phyloP scores from a whole-genome alignment of 176 grass and related monocot genomes.

The Ananas comosus region DNA sequence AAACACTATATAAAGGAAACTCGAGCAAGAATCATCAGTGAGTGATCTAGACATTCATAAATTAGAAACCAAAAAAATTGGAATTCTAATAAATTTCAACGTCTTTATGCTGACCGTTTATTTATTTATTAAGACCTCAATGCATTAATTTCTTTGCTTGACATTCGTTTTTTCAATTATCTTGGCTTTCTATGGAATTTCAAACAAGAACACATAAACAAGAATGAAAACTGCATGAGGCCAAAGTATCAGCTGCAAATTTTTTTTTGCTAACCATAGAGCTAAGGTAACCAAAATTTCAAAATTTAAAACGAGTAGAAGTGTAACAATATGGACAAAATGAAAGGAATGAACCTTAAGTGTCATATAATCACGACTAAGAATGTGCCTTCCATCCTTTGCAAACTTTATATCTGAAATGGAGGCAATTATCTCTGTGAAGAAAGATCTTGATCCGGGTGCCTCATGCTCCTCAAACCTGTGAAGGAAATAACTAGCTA shows the following conservation, averaged over 20 bases:
- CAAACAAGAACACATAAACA: background rate
- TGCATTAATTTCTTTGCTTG: too few species aligned
- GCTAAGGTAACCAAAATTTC: background rate
- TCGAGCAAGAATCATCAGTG: background rate
- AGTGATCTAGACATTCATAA: background rate
- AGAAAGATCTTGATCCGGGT: slow-evolving; percentile 74
- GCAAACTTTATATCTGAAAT: slow-evolving; percentile 87
- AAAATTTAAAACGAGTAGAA: background rate
- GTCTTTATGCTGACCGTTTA: too few species aligned
- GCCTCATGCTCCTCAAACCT: slow-evolving; percentile 89
- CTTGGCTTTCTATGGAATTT: background rate
- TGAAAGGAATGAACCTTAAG: slow-evolving; percentile 48
- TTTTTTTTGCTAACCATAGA: background rate
- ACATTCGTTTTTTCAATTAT: background rate
- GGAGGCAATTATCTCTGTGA: slow-evolving; percentile 91
- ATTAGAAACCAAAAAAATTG: slow-evolving; percentile 9
- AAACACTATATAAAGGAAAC: background rate
- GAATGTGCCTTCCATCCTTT: slow-evolving; percentile 73
- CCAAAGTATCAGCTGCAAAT: background rate
- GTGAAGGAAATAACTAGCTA: slow-evolving; percentile 17
- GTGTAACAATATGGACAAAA: background rate
- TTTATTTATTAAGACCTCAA: too few species aligned
- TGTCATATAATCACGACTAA: slow-evolving; percentile 97
- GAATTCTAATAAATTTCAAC: background rate
- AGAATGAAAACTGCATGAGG: background rate